phyloP scores from a whole-genome alignment of 2,329 filamentous ascomycete species.

The Aaosphaeria arxii region DNA sequence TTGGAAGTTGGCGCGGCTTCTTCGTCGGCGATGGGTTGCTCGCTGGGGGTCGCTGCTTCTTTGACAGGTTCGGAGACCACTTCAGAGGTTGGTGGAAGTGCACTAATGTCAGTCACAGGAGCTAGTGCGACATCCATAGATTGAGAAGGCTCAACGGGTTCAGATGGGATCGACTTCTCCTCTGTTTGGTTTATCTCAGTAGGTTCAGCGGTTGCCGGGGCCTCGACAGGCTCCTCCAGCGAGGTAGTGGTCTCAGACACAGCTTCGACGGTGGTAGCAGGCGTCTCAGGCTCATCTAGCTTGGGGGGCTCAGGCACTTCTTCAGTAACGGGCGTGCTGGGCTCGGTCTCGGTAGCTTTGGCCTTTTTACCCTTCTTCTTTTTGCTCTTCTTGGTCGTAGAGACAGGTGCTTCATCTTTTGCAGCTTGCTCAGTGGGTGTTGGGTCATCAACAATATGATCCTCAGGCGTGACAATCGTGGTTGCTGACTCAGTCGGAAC shows the following conservation, averaged over 20 bases:
- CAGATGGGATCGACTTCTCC: too few relatives aligned
- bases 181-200: background rate
- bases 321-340: background rate
- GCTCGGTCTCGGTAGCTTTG: constrained; percentile 4
- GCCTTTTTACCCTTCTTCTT: constrained; percentile 22
- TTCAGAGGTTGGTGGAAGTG: too few relatives aligned
- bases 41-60: background rate
- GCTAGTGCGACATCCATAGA: too few relatives aligned
- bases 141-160: too few relatives aligned
- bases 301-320: background rate
- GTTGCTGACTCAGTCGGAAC: background rate
- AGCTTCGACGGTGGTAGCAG: background rate
- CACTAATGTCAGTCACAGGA: too few relatives aligned
- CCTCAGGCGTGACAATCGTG: background rate
- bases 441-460: background rate
- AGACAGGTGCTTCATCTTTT: constrained; percentile 4
- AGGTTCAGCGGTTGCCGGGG: background rate
- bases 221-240: background rate
- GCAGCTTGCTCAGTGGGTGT: background rate
- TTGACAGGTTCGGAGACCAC: background rate
- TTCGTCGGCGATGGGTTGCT: background rate
- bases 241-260: background rate
- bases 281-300: background rate
- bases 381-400: constrained; percentile 17
- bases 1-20: background rate